Conservation (phyloP, 306 rosid species). For the Mimosa pudica region DNA sequence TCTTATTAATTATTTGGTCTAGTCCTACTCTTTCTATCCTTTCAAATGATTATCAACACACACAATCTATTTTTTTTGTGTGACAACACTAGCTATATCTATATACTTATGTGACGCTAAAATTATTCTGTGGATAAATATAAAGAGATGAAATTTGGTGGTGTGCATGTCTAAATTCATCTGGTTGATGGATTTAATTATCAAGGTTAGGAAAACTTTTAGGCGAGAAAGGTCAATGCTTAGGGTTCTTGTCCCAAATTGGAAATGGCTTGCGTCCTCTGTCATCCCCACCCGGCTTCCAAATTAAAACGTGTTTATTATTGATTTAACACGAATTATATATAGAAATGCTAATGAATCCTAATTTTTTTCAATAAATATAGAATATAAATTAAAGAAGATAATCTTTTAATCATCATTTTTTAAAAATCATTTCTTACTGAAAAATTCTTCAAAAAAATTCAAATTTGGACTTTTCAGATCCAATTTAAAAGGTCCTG, state of each 20-base stretch:
- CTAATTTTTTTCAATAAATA: no score
- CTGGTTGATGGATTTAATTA: background rate
- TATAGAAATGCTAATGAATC: no score
- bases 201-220: background rate
- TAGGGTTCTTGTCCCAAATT: background rate
- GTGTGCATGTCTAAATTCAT: background rate
- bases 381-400: no score
- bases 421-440: no score
- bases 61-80: no score
- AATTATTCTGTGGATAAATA: background rate
- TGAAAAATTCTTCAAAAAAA: no score
- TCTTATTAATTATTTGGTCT: no score
- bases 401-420: no score
- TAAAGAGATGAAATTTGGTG: background rate
- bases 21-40: background rate
- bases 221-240: background rate
- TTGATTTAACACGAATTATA: background rate
- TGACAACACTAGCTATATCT: background rate
- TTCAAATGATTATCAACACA: background rate
- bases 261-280: constrained; percentile 8
- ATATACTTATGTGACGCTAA: background rate
- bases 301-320: constrained; percentile 3
- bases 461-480: no score
- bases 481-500: no score
- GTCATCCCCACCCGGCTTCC: background rate